Percentiles rank a stretch among this genome's conserved stretches.
Conservation (phyloP, 2,329 filamentous ascomycete genomes). For the Exophiala dermatitidis region DNA sequence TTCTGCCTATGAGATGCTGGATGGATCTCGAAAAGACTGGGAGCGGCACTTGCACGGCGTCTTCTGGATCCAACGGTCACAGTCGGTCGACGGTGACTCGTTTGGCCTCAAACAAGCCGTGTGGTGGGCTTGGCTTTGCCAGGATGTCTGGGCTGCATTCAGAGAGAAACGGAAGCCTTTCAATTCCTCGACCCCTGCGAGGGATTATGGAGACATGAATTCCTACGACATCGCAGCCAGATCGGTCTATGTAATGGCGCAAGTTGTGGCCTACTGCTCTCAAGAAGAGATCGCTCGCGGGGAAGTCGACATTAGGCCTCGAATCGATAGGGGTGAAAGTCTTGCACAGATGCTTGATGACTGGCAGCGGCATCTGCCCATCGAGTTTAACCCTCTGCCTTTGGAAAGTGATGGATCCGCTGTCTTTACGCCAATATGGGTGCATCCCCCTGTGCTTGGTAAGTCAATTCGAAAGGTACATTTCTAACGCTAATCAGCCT, state of each 20-base stretch:
- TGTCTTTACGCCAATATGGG: constrained; percentile 26
- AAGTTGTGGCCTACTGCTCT: constrained; percentile 29
- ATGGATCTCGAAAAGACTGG: constrained; percentile 47
- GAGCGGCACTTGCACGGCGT: constrained; percentile 57
- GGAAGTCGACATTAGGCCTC: neutral
- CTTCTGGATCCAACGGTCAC: constrained; percentile 59
- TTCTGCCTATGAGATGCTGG: constrained; percentile 52
- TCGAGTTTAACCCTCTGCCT: constrained; percentile 29
- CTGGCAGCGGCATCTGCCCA: constrained; percentile 27
- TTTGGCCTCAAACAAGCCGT: constrained; percentile 51
- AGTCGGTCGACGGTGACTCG: constrained; percentile 54
- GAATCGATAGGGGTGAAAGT: neutral
- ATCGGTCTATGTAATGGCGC: constrained; percentile 49
- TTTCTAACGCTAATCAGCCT: neutral
- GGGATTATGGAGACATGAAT: constrained; percentile 43
- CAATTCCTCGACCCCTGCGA: constrained; percentile 53
- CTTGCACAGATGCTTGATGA: constrained; percentile 25
- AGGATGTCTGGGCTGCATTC: constrained; percentile 60
- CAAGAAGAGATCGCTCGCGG: neutral
- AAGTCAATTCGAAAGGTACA: neutral
- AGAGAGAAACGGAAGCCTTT: constrained; percentile 50
- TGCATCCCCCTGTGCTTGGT: constrained; percentile 28
- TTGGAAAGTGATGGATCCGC: constrained; percentile 2
- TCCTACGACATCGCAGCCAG: constrained; percentile 49
- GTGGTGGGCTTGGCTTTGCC: constrained; percentile 62